Evolutionary conservation across 768 basidiomycete genomes (phyloP).

Genomic region (Mycena olivaceomarginata): DNA sequence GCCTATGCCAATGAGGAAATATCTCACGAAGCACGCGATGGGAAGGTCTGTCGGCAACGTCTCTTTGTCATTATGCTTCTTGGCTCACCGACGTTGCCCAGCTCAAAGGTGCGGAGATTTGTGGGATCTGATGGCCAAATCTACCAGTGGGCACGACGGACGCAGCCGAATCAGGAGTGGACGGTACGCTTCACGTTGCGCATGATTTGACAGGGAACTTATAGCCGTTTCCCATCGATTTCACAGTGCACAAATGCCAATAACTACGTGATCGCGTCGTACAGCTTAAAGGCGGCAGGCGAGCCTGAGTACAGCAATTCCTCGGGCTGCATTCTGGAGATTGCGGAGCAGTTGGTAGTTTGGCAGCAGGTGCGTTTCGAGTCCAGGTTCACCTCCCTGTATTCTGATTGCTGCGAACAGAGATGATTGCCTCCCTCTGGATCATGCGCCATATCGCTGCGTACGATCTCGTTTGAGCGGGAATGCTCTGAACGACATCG

Average conservation of each 20-base stretch:
- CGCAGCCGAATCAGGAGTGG: constrained; percentile 75
- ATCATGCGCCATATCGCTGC: constrained; percentile 79
- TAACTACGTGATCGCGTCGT: constrained; percentile 75
- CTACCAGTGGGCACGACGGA: constrained; percentile 76
- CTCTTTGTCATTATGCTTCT: background rate
- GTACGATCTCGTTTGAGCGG: constrained; percentile 57
- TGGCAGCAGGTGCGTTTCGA: constrained; percentile 70
- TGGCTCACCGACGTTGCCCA: constrained; percentile 43
- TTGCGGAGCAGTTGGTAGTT: constrained; percentile 75
- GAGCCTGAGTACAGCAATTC: constrained; percentile 73
- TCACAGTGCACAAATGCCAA: constrained; percentile 73
- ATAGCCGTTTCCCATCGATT: constrained; percentile 1
- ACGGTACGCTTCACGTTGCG: constrained; percentile 63
- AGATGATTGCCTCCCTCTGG: constrained; percentile 75
- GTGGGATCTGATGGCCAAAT: constrained; percentile 74
- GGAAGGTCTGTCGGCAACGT: constrained; percentile 62
- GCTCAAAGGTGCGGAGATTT: constrained; percentile 71
- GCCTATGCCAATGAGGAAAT: constrained; percentile 69
- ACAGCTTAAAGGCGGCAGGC: constrained; percentile 72
- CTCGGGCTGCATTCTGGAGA: constrained; percentile 77
- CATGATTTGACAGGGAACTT: background rate
- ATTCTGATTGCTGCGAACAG: constrained; percentile 55
- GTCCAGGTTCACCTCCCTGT: background rate
- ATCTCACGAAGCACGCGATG: constrained; percentile 63
- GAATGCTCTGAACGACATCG: background rate